Conservation (phyloP, 306 rosid genomes). For the Trifolium subterraneum region DNA sequence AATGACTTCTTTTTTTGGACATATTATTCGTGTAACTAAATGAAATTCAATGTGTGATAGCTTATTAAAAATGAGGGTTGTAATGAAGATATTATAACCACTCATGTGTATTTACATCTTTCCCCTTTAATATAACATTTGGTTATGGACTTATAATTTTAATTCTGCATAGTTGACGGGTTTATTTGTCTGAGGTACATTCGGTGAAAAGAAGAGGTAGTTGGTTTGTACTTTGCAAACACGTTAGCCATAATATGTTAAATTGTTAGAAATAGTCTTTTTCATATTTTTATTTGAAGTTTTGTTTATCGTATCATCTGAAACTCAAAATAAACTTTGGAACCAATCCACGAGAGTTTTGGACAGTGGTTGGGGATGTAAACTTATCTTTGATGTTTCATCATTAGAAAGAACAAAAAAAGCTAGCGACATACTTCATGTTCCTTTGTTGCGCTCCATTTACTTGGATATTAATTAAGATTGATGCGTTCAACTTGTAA, state of each 20-base stretch:
- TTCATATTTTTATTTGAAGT: background rate
- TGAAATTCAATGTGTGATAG: background rate
- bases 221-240: background rate
- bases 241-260: background rate
- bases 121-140: background rate
- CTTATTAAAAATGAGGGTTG: slow-evolving; percentile 12
- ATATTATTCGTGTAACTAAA: background rate
- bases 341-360: background rate
- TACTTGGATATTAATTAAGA: background rate
- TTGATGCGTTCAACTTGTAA: background rate
- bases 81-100: background rate
- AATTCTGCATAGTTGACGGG: background rate
- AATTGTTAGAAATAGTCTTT: background rate
- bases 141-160: background rate
- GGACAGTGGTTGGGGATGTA: background rate
- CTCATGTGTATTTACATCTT: background rate
- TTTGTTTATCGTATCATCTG: slow-evolving; percentile 3
- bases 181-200: background rate
- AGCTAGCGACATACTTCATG: no score
- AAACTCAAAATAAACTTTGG: slow-evolving; percentile 14
- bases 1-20: background rate
- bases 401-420: no score
- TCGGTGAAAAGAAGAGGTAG: background rate
- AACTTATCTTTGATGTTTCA: background rate
- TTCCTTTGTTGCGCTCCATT: no score